Evolutionary conservation across 2,329 filamentous ascomycete species (phyloP).

Genomic region (Raffaelea deltoideospora): DNA sequence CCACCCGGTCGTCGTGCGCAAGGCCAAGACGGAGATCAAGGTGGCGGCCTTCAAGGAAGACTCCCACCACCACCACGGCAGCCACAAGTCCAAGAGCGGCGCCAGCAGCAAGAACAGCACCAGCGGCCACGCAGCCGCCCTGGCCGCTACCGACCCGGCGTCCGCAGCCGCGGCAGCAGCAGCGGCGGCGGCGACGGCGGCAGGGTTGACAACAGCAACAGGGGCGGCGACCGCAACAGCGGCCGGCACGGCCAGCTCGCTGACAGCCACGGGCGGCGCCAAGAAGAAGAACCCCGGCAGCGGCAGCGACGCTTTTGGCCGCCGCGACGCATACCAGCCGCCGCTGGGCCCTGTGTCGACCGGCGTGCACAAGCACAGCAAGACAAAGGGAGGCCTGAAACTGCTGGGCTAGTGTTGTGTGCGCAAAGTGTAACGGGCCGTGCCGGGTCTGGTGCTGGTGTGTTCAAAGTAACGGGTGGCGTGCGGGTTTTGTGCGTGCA

Average conservation of each 20-base stretch:
- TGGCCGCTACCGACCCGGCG: slow-evolving; percentile 11
- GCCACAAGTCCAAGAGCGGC: slow-evolving; percentile 15
- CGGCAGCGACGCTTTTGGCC: slow-evolving; percentile 16
- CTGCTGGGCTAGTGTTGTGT: slow-evolving; percentile 33
- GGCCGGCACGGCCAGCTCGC: not conserved
- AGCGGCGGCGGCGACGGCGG: slow-evolving; percentile 11
- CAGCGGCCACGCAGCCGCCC: slow-evolving; percentile 15
- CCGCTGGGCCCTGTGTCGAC: slow-evolving; percentile 33
- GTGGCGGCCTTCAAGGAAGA: slow-evolving; percentile 54
- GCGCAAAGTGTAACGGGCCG: too few relatives aligned
- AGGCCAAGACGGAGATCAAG: slow-evolving; percentile 85
- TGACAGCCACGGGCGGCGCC: too few relatives aligned
- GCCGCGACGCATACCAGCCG: slow-evolving; percentile 27
- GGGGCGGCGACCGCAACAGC: slow-evolving; percentile 15
- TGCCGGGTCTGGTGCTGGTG: too few relatives aligned
- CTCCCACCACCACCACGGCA: slow-evolving; percentile 18
- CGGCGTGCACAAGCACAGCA: slow-evolving; percentile 46
- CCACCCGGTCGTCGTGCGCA: slow-evolving; percentile 76
- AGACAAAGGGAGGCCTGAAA: slow-evolving; percentile 51
- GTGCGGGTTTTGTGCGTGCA: too few relatives aligned
- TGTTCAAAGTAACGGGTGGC: too few relatives aligned
- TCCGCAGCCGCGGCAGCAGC: slow-evolving; percentile 14
- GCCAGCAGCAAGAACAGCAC: slow-evolving; percentile 16
- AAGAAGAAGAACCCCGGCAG: slow-evolving; percentile 19
- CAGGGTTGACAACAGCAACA: slow-evolving; percentile 4